Evolutionary conservation across 1,284 basidiomycete species (phyloP).

Genomic region (Malassezia cuniculi): DNA sequence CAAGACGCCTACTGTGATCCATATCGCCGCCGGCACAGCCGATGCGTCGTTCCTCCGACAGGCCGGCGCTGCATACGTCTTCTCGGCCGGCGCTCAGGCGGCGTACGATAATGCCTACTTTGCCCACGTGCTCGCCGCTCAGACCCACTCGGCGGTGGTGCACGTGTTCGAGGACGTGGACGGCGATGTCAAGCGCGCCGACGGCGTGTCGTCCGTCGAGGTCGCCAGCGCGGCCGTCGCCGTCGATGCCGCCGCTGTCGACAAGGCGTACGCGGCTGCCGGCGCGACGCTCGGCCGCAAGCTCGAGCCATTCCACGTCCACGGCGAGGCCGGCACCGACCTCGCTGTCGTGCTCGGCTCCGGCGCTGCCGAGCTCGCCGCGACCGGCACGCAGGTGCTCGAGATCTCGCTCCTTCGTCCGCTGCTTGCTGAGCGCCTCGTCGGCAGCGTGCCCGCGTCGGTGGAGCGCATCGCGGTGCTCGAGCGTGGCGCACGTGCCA

Average conservation of each 20-base stretch:
- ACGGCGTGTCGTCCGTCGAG: neutral
- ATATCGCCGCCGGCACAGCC: slow-evolving; percentile 50
- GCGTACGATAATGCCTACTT: slow-evolving; percentile 62
- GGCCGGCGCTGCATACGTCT: slow-evolving; percentile 54
- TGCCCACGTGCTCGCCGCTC: slow-evolving; percentile 56
- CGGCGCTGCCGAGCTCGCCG: slow-evolving; percentile 26
- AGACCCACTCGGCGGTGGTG: slow-evolving; percentile 57
- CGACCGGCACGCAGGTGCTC: slow-evolving; percentile 52
- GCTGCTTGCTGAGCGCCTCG: slow-evolving; percentile 56
- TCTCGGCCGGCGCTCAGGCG: slow-evolving; percentile 56
- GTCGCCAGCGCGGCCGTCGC: slow-evolving; percentile 10
- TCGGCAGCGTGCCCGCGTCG: slow-evolving; percentile 56
- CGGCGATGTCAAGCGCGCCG: slow-evolving; percentile 43
- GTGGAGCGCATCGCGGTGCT: slow-evolving; percentile 66
- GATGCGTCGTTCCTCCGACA: slow-evolving; percentile 54
- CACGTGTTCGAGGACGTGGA: slow-evolving; percentile 58
- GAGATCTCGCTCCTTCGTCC: slow-evolving; percentile 65
- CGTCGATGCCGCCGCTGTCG: slow-evolving; percentile 3
- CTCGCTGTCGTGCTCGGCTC: slow-evolving; percentile 36
- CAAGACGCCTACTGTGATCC: slow-evolving; percentile 28
- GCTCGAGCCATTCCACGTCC: slow-evolving; percentile 30
- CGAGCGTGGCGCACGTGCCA: slow-evolving; percentile 65
- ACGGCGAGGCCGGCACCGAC: slow-evolving; percentile 22
- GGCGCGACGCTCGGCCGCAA: slow-evolving; percentile 24
- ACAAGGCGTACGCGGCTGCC: slow-evolving; percentile 42